Base-by-base conservation (phyloP, 768 basidiomycete species). In the Auriscalpium vulgare region DNA sequence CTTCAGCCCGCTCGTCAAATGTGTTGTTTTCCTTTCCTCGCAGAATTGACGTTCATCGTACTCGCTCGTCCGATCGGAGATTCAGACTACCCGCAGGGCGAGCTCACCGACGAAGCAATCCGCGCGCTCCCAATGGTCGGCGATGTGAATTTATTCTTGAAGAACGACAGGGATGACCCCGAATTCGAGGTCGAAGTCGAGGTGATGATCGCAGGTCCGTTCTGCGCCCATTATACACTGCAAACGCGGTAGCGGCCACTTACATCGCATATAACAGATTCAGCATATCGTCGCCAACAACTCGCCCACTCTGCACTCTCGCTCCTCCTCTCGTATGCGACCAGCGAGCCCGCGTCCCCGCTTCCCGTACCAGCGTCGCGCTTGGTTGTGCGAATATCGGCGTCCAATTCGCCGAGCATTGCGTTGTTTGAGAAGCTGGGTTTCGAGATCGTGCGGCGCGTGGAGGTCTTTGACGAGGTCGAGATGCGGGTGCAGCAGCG, bases 131-230 rank as follows among this genome's bases (percentile, higher is more conserved):
- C 77, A 10, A 94, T 95, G 92, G 73, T 95, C 17, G 95, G 95
- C 36, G 95, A 97, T 66, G 92, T 93, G 37, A 97, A 97, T 68
- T 70, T 97, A 29, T 97, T 97, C 68, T 70, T 95, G 45, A 86
- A 87, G 47, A 83, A 84, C 47, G 61, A 67, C 16, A 68, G 59
- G 36, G 63, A 56, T 10, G 62, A 65, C 17, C 61, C 60, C 10
- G 71, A 71, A 37, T 78, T 81, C 54, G 85, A 92, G 59, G 89
- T 82, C 2, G 95, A 97, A 65, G 80, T 84, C 29, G 92, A 95
- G 68, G 84, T 95, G 57, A 97, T 95, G 94, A 87, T 95, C 58
- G 92, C 93, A 63, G 88, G 90, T 85, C 59, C 55, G 73, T 61
- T 36, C 43, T 38, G 13, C 40, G 13, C 38, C 17, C n/a, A 17